phyloP scores from a whole-genome alignment of 306 rosid species.

The Vicia faba region DNA sequence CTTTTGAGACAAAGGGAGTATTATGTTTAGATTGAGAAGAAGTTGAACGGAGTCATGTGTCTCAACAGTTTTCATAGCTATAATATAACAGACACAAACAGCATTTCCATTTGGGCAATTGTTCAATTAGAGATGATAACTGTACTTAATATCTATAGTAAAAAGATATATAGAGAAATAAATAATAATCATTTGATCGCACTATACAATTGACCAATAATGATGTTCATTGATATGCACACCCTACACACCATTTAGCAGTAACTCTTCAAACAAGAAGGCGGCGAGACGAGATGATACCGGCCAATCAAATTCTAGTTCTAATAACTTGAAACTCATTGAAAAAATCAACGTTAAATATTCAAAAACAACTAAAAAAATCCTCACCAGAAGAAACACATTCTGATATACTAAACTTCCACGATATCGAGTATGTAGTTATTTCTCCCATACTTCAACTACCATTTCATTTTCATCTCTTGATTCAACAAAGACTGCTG shows the following conservation, averaged over 20 bases:
- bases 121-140: neutral
- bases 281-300: neutral
- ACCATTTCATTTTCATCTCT: constrained; percentile 32
- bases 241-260: constrained; percentile 41
- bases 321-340: constrained; percentile 50
- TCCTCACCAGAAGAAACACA: constrained; percentile 46
- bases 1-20: too few relatives aligned
- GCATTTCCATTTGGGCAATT: neutral
- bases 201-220: constrained; percentile 49
- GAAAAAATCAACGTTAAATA: constrained; percentile 45
- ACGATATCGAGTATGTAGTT: constrained; percentile 21
- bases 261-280: constrained; percentile 34
- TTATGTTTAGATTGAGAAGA: too few relatives aligned
- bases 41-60: too few relatives aligned
- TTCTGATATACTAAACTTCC: constrained; percentile 36
- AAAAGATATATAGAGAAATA: constrained; percentile 36
- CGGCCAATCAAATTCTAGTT: constrained; percentile 51
- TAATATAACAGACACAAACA: too few relatives aligned
- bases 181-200: constrained; percentile 38
- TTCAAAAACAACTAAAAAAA: constrained; percentile 26
- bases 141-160: constrained; percentile 14
- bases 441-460: constrained; percentile 42
- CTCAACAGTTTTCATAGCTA: too few relatives aligned
- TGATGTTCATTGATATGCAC: constrained; percentile 48
- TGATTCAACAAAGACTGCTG: constrained; percentile 33